These are phyloP conservation scores for Clitoria ternatea DNA, from an alignment of 306 rosid species.

Conservation along the genomic window DNA sequence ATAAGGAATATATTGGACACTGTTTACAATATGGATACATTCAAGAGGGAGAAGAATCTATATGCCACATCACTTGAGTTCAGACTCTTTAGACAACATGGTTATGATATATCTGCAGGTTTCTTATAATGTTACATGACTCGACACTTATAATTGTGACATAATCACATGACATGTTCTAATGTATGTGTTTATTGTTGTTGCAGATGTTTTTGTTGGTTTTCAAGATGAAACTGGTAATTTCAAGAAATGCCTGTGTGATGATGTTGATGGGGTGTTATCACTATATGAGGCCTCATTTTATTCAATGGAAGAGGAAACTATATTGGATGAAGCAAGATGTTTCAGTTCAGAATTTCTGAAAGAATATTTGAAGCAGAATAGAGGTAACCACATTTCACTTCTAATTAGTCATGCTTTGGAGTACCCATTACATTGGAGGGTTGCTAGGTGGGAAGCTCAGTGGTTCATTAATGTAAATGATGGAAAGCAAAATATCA, in stretches of 20 bases:
- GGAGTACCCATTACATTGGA: not conserved
- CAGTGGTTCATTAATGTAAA: not conserved
- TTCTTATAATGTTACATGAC: too few relatives aligned
- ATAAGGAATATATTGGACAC: not conserved
- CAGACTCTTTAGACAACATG: too few relatives aligned
- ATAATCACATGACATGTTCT: too few relatives aligned
- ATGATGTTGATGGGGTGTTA: not conserved
- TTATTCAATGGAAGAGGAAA: not conserved
- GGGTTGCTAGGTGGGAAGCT: not conserved
- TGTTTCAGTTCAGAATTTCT: not conserved
- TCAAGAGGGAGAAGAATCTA: not conserved
- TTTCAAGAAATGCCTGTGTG: not conserved
- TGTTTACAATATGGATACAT: not conserved
- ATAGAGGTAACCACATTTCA: not conserved
- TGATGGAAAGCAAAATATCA: not conserved
- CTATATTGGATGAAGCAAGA: not conserved
- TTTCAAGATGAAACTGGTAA: not conserved
- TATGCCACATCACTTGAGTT: not conserved
- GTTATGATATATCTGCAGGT: not conserved
- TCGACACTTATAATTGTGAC: too few relatives aligned
- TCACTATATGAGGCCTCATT: not conserved
- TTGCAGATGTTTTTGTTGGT: not conserved
- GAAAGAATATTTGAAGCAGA: not conserved
- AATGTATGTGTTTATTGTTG: too few relatives aligned
- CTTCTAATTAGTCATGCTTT: too few relatives aligned